These are phyloP conservation scores for Anisodus tanguticus DNA, from an alignment of 257 asterid genomes.

Conservation along the genomic window DNA sequence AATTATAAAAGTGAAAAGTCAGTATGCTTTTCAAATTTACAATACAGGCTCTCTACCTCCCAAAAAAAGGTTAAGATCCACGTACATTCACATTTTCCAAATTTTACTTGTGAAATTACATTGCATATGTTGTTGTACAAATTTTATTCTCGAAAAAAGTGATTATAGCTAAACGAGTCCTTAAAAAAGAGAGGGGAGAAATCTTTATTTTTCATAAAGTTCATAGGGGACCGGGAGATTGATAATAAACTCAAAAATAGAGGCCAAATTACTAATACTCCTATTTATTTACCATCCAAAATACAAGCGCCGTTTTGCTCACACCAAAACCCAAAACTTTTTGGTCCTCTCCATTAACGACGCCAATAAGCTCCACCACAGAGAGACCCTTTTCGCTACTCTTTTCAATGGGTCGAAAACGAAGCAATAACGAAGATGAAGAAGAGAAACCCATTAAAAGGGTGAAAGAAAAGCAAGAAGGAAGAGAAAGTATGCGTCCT, in stretches of 20 bases:
- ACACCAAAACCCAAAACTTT: background rate
- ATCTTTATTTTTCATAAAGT: too few relatives aligned
- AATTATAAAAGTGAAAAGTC: too few relatives aligned
- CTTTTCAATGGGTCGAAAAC: slow-evolving; percentile 31
- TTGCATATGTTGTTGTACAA: too few relatives aligned
- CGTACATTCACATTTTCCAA: too few relatives aligned
- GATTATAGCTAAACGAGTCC: too few relatives aligned
- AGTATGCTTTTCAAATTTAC: too few relatives aligned
- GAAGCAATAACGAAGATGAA: slow-evolving; percentile 30
- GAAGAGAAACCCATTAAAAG: background rate
- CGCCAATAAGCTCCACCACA: background rate
- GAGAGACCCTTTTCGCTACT: background rate
- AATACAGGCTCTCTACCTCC: too few relatives aligned
- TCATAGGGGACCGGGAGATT: background rate
- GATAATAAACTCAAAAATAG: background rate
- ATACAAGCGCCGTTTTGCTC: background rate
- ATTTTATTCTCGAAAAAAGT: too few relatives aligned
- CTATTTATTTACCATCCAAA: background rate
- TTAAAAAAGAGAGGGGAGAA: background rate
- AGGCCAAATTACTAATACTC: background rate
- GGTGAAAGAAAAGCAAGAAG: slow-evolving; percentile 38
- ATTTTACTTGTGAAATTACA: too few relatives aligned
- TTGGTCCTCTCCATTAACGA: background rate
- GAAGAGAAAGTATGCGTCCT: slow-evolving; percentile 60
- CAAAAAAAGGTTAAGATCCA: too few relatives aligned